Conservation (phyloP, 2,329 filamentous ascomycete genomes). For the Penicillium nordicum region DNA sequence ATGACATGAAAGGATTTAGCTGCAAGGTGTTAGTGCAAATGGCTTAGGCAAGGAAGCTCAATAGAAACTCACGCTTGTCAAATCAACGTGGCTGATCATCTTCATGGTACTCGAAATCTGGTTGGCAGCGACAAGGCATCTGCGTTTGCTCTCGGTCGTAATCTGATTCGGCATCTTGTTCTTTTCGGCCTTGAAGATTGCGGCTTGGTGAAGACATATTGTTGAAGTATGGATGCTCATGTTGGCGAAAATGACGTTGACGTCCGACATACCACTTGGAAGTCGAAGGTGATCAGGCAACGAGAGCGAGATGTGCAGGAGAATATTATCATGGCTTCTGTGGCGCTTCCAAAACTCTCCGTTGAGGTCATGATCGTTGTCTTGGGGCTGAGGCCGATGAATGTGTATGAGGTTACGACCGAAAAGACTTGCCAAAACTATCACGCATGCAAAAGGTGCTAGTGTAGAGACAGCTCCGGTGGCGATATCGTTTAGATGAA, state of each 20-base stretch:
- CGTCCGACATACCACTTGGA: constrained; percentile 68
- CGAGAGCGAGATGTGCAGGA: constrained; percentile 80
- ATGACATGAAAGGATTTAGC: constrained; percentile 95
- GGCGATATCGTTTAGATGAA: constrained; percentile 56
- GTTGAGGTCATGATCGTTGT: constrained; percentile 81
- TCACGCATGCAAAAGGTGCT: constrained; percentile 73
- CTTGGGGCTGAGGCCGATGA: constrained; percentile 77
- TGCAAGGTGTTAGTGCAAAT: constrained; percentile 40
- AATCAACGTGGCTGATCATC: constrained; percentile 85
- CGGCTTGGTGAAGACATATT: constrained; percentile 96
- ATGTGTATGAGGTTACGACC: constrained; percentile 88
- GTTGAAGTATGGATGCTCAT: constrained; percentile 97
- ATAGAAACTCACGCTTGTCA: constrained; percentile 64
- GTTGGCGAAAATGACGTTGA: constrained; percentile 89
- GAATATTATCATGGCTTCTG: constrained; percentile 79
- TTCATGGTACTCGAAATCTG: constrained; percentile 95
- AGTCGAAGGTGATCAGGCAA: constrained; percentile 79
- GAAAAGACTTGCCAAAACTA: constrained; percentile 83
- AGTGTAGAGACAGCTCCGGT: constrained; percentile 67
- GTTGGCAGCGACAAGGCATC: constrained; percentile 88
- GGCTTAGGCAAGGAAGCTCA: background rate
- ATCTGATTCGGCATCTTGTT: constrained; percentile 73
- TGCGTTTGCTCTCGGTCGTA: constrained; percentile 82
- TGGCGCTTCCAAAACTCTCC: constrained; percentile 96
- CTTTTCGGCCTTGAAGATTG: constrained; percentile 95